phyloP scores from a whole-genome alignment of 2,329 filamentous ascomycete species.

The Tolypocladium endophyticum region DNA sequence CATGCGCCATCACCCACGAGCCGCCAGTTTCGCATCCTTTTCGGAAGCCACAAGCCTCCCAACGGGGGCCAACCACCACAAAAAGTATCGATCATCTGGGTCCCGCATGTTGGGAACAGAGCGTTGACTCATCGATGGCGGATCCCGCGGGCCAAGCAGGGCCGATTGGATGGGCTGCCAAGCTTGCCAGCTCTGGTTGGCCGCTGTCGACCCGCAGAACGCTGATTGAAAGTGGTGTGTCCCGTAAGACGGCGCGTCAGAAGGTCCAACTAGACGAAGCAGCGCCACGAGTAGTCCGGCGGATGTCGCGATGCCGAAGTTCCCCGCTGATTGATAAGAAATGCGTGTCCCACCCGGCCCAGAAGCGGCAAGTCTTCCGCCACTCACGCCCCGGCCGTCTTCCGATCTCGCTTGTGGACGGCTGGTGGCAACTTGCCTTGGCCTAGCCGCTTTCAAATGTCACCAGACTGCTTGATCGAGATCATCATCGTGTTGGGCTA shows the following conservation, averaged over 20 bases:
- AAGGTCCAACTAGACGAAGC: background rate
- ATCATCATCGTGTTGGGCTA: background rate
- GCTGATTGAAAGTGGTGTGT: background rate
- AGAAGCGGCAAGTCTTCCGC: background rate
- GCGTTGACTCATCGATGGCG: background rate
- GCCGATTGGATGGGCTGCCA: background rate
- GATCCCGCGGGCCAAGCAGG: background rate
- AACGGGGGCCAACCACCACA: background rate
- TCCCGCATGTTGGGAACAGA: background rate
- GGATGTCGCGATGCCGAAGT: background rate
- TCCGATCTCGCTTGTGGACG: background rate
- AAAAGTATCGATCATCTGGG: background rate
- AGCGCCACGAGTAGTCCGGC: background rate
- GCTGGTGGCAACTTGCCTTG: background rate
- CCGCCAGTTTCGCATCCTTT: background rate
- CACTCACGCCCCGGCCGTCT: background rate
- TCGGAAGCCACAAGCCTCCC: background rate
- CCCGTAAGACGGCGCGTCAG: background rate
- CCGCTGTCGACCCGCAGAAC: background rate
- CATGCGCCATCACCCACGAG: background rate
- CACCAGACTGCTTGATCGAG: background rate
- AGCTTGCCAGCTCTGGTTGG: background rate
- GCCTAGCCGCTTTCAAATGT: background rate
- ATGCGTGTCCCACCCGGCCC: background rate
- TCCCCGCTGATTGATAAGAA: slow-evolving; percentile 5